Base-by-base conservation (phyloP, 2,329 filamentous ascomycete species). In the Lithohypha guttulata region DNA sequence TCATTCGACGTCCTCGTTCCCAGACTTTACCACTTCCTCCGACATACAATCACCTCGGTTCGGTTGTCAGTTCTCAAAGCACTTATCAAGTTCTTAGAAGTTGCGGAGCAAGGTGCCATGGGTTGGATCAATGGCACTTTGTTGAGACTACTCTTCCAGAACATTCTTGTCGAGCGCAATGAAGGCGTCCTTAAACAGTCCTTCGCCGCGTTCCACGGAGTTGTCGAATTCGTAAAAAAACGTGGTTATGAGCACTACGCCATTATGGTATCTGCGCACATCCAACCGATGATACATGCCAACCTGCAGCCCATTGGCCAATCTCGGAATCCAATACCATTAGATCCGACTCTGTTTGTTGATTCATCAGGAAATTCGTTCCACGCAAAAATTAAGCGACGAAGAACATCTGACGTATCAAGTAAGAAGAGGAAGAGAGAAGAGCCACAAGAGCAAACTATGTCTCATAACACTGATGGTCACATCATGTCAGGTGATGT, bases 401-500 rank as follows among this genome's bases (percentile, higher is more conserved):
- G 3, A 58, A 54, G 42, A 46, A 66, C 66, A 30, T 57, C 64
- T n/a, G 59, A 62, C 39, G 51, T 60, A 43, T 48, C 63, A n/a
- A 59, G 69, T 42, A 67, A 70, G 43, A 93, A 86, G 59, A 83
- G 83, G 0, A 78, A 83, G n/a, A 93, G 85, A 59, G 84, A 82
- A 0, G 78, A 83, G 11, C 93, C 93, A 65, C 81, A 87, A 19
- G 62, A 71, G 6, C 64, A 73, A 1, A 63, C 72, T 3, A 73
- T 81, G n/a, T 75, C 81, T 1, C 91, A 98, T 60, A 94, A 98
- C 58, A 85, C 98, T 13, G 91, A 98, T 58, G 91, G 87, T 7
- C 87, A 93, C 51, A 95, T 98, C 81, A 86, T 98, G 68, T 84
- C 89, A 56, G 91, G 93, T 36, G 93, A 98, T 53, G 80, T 96